These are phyloP conservation scores for Penicillium rolfsii DNA, from an alignment of 2,329 filamentous ascomycete species.

Conservation along the genomic window DNA sequence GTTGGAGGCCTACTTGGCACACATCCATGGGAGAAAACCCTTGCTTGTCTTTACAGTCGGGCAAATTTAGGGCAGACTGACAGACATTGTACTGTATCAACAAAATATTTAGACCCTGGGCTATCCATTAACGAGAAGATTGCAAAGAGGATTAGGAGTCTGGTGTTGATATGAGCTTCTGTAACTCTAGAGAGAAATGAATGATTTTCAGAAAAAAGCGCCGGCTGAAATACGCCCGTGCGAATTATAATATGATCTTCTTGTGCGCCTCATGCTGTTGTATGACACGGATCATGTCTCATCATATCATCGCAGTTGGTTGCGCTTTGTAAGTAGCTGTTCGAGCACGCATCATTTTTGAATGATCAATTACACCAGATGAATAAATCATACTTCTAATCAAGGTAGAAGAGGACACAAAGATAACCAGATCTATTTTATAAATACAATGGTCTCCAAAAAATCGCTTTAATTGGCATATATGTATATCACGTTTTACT, in stretches of 20 bases:
- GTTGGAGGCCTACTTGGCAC: conserved; percentile 70
- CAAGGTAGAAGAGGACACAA: background rate
- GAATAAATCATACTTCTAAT: too few species aligned
- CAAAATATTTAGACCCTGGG: background rate
- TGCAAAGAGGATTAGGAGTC: background rate
- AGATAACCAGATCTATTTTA: conserved; percentile 9
- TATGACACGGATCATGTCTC: background rate
- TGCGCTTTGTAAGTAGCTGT: background rate
- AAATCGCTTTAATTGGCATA: conserved; percentile 10
- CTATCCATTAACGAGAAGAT: background rate
- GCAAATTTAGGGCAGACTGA: conserved; percentile 21
- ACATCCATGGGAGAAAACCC: conserved; percentile 61
- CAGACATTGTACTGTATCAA: background rate
- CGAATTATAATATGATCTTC: background rate
- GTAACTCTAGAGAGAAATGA: background rate
- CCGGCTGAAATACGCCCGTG: background rate
- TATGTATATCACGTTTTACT: conserved; percentile 9
- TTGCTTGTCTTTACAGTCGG: conserved; percentile 54
- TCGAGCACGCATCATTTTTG: too few species aligned
- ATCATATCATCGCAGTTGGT: background rate
- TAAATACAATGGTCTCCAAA: conserved; percentile 24
- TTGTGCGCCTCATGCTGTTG: background rate
- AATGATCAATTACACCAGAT: too few species aligned
- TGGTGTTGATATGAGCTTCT: background rate
- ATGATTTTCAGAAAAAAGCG: background rate